Percentiles rank a stretch among this genome's conserved stretches.
Evolutionary conservation across 331 rosid genomes (phyloP).

Genomic region (Quercus tomentella): DNA sequence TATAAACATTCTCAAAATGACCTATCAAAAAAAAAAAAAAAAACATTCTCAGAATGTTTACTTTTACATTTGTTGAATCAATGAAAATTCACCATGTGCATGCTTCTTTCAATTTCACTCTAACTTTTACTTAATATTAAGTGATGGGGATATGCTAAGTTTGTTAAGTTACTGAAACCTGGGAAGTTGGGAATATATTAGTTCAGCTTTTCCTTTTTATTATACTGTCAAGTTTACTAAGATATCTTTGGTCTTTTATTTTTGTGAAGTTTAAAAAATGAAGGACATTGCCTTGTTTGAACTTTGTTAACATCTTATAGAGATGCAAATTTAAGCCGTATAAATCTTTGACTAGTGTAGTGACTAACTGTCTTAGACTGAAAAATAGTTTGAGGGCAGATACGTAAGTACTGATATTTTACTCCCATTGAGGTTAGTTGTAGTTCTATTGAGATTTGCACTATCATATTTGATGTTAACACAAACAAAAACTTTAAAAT

Average conservation of each 20-base stretch:
- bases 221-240: background rate
- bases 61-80: background rate
- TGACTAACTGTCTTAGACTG: background rate
- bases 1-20: background rate
- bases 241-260: no score
- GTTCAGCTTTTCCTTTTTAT: background rate
- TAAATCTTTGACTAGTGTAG: no score
- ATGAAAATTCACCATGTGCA: background rate
- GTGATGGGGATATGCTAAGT: background rate
- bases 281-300: no score
- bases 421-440: background rate
- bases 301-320: no score
- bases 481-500: background rate
- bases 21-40: no score
- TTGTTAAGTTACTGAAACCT: background rate
- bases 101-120: no score
- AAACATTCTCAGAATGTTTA: background rate
- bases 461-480: background rate
- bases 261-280: no score
- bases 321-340: no score
- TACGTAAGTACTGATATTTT: background rate
- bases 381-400: background rate
- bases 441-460: background rate
- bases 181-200: background rate
- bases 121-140: background rate